These are phyloP conservation scores for Lachancea dasiensis DNA, from an alignment of 805 yeast species.

Conservation along the genomic window DNA sequence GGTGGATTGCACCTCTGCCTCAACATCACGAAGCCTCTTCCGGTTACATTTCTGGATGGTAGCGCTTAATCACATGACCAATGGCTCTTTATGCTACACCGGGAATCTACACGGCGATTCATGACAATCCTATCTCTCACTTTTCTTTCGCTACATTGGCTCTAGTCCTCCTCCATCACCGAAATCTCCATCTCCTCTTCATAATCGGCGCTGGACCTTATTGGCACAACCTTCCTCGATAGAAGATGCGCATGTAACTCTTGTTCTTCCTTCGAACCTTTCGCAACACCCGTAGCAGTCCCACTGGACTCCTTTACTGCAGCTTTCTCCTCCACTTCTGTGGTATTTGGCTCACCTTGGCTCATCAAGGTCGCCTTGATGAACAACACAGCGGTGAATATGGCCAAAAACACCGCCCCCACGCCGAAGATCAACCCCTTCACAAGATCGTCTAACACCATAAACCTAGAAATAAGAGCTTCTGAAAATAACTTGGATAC, in stretches of 20 bases:
- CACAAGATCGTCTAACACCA: conserved; percentile 9
- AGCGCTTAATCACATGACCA: no score
- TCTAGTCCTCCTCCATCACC: conserved; percentile 9
- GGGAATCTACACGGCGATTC: no score
- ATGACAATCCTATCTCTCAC: no score
- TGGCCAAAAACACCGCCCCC: conserved; percentile 8
- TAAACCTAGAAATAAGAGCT: conserved; percentile 5
- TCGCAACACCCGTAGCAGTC: conserved; percentile 1
- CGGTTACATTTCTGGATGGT: no score
- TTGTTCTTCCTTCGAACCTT: neutral
- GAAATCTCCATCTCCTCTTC: conserved; percentile 12
- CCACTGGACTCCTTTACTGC: neutral
- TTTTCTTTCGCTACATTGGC: no score
- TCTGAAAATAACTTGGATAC: neutral
- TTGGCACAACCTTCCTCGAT: conserved; percentile 9
- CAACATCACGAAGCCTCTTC: no score
- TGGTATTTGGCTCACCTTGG: conserved; percentile 2
- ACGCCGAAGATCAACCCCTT: conserved; percentile 11
- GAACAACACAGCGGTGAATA: conserved; percentile 7
- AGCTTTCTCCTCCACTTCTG: neutral
- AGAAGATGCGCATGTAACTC: conserved; percentile 5
- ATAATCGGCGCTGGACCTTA: conserved; percentile 5
- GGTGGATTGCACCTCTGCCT: no score
- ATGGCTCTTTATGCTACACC: no score
- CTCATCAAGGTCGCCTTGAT: conserved; percentile 9